Percentiles rank a stretch among this genome's conserved stretches.
phyloP scores from a whole-genome alignment of 768 basidiomycete species.

The Amanita muscaria region DNA sequence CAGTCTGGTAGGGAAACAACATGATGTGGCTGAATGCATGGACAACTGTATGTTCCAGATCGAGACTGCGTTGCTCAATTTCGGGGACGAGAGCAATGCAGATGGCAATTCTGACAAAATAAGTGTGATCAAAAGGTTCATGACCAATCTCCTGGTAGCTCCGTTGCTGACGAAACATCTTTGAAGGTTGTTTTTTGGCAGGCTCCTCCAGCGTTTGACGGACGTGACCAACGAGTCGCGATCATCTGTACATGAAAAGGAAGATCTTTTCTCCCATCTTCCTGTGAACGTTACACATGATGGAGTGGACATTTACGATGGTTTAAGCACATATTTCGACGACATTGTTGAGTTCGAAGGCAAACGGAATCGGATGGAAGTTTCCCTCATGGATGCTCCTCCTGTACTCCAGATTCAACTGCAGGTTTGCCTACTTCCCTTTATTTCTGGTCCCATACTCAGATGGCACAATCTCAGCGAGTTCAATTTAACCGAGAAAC shows the following conservation, averaged over 20 bases:
- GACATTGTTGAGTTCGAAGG: conserved; percentile 84
- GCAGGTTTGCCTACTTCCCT: conserved; percentile 46
- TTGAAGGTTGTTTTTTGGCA: conserved; percentile 74
- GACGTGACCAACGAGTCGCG: conserved; percentile 31
- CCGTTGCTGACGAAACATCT: background rate
- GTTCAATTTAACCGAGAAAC: conserved; percentile 94
- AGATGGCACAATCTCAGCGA: conserved; percentile 39
- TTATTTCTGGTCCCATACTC: background rate
- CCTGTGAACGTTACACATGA: conserved; percentile 90
- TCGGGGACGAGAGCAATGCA: conserved; percentile 41
- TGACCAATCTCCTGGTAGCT: background rate
- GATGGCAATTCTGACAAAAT: conserved; percentile 44
- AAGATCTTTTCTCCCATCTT: conserved; percentile 89
- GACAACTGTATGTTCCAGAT: conserved; percentile 99
- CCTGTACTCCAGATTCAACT: conserved; percentile 92
- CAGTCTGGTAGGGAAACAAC: conserved; percentile 74
- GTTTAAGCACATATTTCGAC: conserved; percentile 84
- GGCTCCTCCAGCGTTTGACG: conserved; percentile 51
- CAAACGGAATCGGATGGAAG: conserved; percentile 80
- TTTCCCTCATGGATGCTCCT: conserved; percentile 78
- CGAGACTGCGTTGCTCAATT: conserved; percentile 81
- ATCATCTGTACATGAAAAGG: conserved; percentile 68
- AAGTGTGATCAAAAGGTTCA: conserved; percentile 78
- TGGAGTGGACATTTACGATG: conserved; percentile 89
- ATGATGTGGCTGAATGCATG: conserved; percentile 98